phyloP scores from a whole-genome alignment of 2,329 filamentous ascomycete genomes.

The Talaromyces sp. region DNA sequence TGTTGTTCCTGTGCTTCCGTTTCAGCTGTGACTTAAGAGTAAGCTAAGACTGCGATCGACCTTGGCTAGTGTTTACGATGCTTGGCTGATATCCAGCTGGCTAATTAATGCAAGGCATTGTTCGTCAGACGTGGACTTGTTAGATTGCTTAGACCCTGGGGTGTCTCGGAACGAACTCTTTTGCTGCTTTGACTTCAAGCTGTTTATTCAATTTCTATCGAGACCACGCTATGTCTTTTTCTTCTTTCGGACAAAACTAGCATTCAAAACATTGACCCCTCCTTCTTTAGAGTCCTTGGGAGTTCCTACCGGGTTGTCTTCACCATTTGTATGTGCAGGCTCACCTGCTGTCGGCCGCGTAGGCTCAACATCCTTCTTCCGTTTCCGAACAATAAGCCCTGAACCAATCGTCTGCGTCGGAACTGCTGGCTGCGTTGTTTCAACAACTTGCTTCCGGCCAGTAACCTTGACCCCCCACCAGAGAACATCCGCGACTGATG shows the following conservation, averaged over 20 bases:
- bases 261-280: slow-evolving; percentile 40
- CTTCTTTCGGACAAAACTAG: slow-evolving; percentile 41
- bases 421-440: slow-evolving; percentile 20
- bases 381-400: slow-evolving; percentile 37
- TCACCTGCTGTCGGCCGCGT: neutral
- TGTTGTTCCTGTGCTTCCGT: neutral
- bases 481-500: slow-evolving; percentile 38
- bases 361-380: slow-evolving; percentile 34
- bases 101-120: neutral
- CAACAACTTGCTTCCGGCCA: slow-evolving; percentile 29
- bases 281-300: slow-evolving; percentile 18
- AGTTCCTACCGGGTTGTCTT: slow-evolving; percentile 13
- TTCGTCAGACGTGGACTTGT: neutral
- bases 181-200: neutral
- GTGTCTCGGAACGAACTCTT: neutral
- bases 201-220: neutral
- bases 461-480: slow-evolving; percentile 38
- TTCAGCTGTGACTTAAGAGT: neutral
- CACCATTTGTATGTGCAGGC: neutral
- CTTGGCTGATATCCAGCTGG: neutral
- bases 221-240: slow-evolving; percentile 35
- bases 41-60: neutral
- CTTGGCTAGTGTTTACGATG: neutral
- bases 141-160: neutral
- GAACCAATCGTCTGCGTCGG: slow-evolving; percentile 31